A percentile compares a stretch with the other conserved stretches of the same genome.
These are phyloP conservation scores for Nicotiana paniculata DNA, from an alignment of 257 asterid species.

Conservation along the genomic window DNA sequence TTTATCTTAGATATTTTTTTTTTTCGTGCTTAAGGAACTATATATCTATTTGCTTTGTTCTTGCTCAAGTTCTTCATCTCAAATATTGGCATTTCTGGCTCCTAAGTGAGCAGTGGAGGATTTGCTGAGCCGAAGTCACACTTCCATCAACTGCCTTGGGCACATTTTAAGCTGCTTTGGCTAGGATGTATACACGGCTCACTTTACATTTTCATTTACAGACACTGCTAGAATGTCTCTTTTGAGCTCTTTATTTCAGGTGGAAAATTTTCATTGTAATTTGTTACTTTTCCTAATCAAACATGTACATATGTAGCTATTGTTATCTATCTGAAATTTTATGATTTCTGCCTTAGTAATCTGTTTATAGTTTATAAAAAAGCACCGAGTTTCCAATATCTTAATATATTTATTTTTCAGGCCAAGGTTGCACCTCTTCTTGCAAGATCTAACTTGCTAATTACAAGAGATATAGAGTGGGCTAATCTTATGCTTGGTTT, in stretches of 20 bases:
- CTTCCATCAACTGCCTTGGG: background rate
- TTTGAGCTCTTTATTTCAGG: background rate
- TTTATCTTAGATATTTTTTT: background rate
- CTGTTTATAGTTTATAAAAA: background rate
- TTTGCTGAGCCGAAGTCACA: background rate
- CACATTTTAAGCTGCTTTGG: background rate
- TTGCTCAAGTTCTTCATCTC: background rate
- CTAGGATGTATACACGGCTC: background rate
- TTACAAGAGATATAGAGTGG: slow-evolving; percentile 99
- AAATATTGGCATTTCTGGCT: background rate
- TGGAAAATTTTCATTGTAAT: background rate
- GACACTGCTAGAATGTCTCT: background rate
- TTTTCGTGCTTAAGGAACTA: background rate
- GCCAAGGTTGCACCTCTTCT: slow-evolving; percentile 80
- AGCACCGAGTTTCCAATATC: background rate
- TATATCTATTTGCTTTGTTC: background rate
- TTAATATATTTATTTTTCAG: slow-evolving; percentile 34
- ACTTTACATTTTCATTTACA: background rate
- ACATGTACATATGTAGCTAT: background rate
- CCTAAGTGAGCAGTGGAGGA: background rate
- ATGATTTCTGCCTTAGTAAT: background rate
- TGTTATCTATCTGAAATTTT: background rate
- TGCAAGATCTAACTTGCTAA: slow-evolving; percentile 93
- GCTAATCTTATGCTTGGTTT: slow-evolving; percentile 84
- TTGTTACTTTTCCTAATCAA: background rate